phyloP scores from a whole-genome alignment of 345 rosid genomes.

The Raphanus sativus region DNA sequence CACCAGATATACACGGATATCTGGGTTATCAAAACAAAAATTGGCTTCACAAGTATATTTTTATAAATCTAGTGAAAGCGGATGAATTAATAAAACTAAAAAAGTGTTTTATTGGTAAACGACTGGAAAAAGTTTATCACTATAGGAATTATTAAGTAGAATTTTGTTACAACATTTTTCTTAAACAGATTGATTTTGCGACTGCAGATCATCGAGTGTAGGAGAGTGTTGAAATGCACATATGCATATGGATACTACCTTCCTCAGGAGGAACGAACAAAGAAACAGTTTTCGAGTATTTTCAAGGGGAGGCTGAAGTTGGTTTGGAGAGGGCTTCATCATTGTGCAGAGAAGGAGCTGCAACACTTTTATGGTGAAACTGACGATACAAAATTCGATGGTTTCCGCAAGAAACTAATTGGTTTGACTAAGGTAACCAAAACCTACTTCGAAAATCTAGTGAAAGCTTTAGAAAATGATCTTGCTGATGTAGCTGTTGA shows the following conservation, averaged over 20 bases:
- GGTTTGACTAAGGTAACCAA: conserved; percentile 46
- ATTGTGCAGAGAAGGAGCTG: conserved; percentile 24
- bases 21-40: neutral
- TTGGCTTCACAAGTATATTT: neutral
- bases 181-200: neutral
- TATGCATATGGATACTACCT: conserved; percentile 71
- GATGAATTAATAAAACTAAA: neutral
- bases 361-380: neutral
- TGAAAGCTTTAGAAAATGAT: neutral
- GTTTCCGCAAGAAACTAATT: conserved; percentile 58
- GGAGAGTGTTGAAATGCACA: conserved; percentile 49
- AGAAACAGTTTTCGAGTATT: conserved; percentile 66
- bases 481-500: neutral
- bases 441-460: neutral
- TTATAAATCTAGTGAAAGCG: neutral
- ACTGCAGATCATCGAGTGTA: conserved; percentile 63
- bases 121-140: neutral
- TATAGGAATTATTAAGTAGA: neutral
- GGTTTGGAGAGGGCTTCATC: conserved; percentile 35
- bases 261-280: conserved; percentile 37
- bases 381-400: conserved; percentile 42
- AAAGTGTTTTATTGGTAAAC: neutral
- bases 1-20: too few species aligned
- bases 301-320: conserved; percentile 54
- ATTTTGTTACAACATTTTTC: neutral